Conservation (phyloP, 2,329 filamentous ascomycete genomes). For the Thelonectria discophora region DNA sequence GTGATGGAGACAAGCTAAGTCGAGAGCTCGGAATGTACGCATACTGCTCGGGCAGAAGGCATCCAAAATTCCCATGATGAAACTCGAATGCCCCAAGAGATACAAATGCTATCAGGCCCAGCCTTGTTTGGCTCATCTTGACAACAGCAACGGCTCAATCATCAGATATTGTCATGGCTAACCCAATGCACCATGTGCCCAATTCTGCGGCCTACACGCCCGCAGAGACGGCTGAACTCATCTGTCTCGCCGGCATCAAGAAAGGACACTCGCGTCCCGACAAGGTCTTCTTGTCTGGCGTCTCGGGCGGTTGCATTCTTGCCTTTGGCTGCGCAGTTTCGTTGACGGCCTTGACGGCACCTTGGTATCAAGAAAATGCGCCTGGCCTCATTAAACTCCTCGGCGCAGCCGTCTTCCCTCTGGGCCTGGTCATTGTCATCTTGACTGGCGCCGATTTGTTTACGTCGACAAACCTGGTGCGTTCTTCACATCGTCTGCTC, state of each 20-base stretch:
- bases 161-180: slow-evolving; percentile 24
- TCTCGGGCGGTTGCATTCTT: slow-evolving; percentile 35
- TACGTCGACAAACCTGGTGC: slow-evolving; percentile 36
- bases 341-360: slow-evolving; percentile 31
- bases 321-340: slow-evolving; percentile 38
- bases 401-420: slow-evolving; percentile 35
- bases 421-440: slow-evolving; percentile 34
- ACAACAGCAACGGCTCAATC: not conserved
- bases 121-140: not conserved
- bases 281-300: slow-evolving; percentile 35
- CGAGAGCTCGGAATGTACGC: slow-evolving; percentile 7
- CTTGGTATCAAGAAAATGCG: slow-evolving; percentile 38
- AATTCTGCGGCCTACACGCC: slow-evolving; percentile 35
- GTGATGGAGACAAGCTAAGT: slow-evolving; percentile 8
- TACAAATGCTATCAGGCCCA: not conserved
- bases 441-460: slow-evolving; percentile 37
- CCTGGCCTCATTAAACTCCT: slow-evolving; percentile 36
- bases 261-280: slow-evolving; percentile 31
- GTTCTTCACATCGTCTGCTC: not conserved
- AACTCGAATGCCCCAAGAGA: not conserved
- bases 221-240: slow-evolving; percentile 34
- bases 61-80: not conserved
- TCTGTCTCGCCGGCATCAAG: slow-evolving; percentile 34
- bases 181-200: slow-evolving; percentile 27
- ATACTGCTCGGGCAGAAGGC: not conserved